Conservation (phyloP, 805 yeast species). For the Metschnikowia peoriensis region DNA sequence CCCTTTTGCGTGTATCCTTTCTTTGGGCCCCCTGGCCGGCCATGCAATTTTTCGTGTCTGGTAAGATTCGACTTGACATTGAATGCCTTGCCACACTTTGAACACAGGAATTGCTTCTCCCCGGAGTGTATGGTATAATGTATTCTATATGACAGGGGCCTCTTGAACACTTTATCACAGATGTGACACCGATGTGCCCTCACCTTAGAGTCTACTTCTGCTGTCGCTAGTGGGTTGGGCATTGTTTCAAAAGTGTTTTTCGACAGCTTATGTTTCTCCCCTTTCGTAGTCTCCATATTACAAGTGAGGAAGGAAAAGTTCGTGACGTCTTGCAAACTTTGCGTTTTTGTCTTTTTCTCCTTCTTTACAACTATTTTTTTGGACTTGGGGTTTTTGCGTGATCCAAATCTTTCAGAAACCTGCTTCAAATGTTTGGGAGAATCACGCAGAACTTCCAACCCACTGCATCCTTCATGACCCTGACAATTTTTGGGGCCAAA, state of each 20-base stretch:
- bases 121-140: conserved; percentile 71
- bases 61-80: conserved; percentile 79
- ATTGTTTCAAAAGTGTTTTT: neutral
- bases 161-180: conserved; percentile 74
- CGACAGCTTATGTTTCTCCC: neutral
- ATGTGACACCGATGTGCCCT: conserved; percentile 35
- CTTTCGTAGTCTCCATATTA: neutral
- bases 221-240: conserved; percentile 1
- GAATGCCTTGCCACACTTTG: conserved; percentile 64
- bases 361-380: no score
- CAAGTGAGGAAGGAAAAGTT: neutral
- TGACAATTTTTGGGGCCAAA: no score
- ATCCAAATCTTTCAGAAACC: no score
- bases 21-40: neutral
- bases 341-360: neutral
- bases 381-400: neutral
- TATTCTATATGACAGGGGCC: conserved; percentile 79
- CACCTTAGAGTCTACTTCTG: neutral
- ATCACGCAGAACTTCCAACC: no score
- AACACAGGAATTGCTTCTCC: conserved; percentile 34
- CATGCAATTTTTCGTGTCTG: conserved; percentile 71
- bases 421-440: no score
- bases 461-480: no score
- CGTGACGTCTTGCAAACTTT: conserved; percentile 2
- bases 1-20: neutral